A percentile compares a stretch with the other conserved stretches of the same genome.
phyloP scores from a whole-genome alignment of 352 stramenopile species.

The Pythium volutum region DNA sequence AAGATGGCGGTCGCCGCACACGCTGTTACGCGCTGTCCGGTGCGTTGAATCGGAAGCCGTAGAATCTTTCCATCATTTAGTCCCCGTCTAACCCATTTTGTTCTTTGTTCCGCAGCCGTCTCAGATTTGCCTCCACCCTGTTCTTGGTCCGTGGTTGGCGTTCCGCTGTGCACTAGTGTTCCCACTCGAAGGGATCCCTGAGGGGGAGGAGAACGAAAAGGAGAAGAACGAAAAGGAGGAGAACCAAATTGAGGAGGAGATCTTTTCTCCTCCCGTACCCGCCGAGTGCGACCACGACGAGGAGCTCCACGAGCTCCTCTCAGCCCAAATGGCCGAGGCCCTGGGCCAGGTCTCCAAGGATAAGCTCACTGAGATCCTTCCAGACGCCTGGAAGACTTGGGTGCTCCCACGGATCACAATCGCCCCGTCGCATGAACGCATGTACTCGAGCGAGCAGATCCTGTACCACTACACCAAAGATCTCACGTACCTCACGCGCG shows the following conservation, averaged over 20 bases:
- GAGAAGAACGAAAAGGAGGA: neutral
- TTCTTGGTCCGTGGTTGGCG: slow-evolving; percentile 61
- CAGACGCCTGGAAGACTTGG: slow-evolving; percentile 55
- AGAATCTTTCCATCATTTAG: neutral
- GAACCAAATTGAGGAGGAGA: slow-evolving; percentile 1
- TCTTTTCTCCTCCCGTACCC: slow-evolving; percentile 8
- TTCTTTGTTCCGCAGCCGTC: slow-evolving; percentile 32
- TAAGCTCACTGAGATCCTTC: slow-evolving; percentile 31
- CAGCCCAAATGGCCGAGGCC: slow-evolving; percentile 41
- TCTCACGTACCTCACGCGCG: slow-evolving; percentile 34
- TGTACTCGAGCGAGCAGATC: slow-evolving; percentile 63
- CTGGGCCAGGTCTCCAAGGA: slow-evolving; percentile 39
- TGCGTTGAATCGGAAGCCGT: slow-evolving; percentile 13
- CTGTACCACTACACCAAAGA: slow-evolving; percentile 80
- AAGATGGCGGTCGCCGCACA: slow-evolving; percentile 57
- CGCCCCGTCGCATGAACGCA: slow-evolving; percentile 49
- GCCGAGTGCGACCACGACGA: slow-evolving; percentile 40
- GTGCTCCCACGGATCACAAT: slow-evolving; percentile 54
- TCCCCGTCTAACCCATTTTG: neutral
- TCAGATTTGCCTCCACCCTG: slow-evolving; percentile 60
- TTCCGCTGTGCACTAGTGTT: slow-evolving; percentile 66
- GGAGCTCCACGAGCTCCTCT: slow-evolving; percentile 34
- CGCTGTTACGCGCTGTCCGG: slow-evolving; percentile 43
- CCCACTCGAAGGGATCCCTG: slow-evolving; percentile 27
- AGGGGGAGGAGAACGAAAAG: slow-evolving; percentile 8